A percentile compares a stretch with the other conserved stretches of the same genome.
phyloP scores from a whole-genome alignment of 2,329 filamentous ascomycete species.

The Ophiostoma sp. region DNA sequence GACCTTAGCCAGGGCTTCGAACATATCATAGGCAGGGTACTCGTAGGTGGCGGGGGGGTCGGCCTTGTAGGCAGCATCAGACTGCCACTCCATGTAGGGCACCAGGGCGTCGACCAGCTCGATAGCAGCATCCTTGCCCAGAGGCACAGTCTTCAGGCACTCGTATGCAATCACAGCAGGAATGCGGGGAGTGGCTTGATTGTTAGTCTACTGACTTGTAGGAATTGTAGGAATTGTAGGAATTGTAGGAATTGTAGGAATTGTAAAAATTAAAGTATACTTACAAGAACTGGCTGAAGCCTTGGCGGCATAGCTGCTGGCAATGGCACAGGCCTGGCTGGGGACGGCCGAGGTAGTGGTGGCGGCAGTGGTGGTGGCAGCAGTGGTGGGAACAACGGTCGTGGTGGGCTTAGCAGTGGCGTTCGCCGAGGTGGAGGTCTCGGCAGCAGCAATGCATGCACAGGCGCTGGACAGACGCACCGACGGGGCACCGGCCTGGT shows the following conservation, averaged over 20 bases:
- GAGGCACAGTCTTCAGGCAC: conserved; percentile 41
- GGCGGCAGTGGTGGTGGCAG: neutral
- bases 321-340: conserved; percentile 22
- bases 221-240: neutral
- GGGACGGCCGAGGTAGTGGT: neutral
- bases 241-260: too few species aligned
- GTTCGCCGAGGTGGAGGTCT: neutral
- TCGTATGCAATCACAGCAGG: conserved; percentile 38
- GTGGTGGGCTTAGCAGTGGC: neutral
- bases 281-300: conserved; percentile 17
- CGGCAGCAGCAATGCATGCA: conserved; percentile 26
- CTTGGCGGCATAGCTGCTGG: conserved; percentile 27
- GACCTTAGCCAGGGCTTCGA: conserved; percentile 34
- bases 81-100: conserved; percentile 42
- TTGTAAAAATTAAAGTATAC: too few species aligned
- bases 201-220: neutral
- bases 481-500: conserved; percentile 19
- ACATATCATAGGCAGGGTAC: conserved; percentile 39
- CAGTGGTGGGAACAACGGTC: neutral
- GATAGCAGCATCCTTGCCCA: conserved; percentile 38
- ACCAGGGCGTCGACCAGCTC: conserved; percentile 38
- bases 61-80: conserved; percentile 38
- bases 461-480: conserved; percentile 30
- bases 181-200: conserved; percentile 32
- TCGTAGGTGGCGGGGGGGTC: conserved; percentile 37